These are phyloP conservation scores for Aspergillus alliaceus DNA, from an alignment of 2,329 filamentous ascomycete species.

Conservation along the genomic window DNA sequence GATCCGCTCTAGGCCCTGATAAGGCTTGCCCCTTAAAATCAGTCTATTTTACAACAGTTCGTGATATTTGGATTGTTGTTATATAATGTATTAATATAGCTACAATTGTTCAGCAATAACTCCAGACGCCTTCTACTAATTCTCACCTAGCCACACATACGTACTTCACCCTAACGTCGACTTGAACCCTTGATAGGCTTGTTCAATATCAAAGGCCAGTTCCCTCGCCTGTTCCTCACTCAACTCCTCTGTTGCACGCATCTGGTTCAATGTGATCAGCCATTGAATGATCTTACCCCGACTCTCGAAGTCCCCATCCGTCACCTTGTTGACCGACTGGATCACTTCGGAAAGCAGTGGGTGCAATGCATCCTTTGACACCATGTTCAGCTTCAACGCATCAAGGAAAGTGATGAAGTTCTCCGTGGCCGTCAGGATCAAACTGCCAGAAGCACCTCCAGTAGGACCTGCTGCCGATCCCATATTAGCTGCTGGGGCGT, in stretches of 20 bases:
- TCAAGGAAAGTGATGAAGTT: slow-evolving; percentile 99
- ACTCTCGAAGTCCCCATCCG: slow-evolving; percentile 90
- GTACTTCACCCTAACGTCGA: slow-evolving; percentile 61
- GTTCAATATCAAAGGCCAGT: slow-evolving; percentile 88
- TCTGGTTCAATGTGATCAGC: slow-evolving; percentile 95
- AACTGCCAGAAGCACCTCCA: slow-evolving; percentile 53
- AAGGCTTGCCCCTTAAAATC: no score
- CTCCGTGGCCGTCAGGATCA: slow-evolving; percentile 89
- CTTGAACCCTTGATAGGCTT: slow-evolving; percentile 93
- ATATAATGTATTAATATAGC: not conserved
- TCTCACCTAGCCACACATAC: not conserved
- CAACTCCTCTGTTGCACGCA: slow-evolving; percentile 92
- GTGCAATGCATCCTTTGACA: slow-evolving; percentile 95
- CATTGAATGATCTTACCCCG: slow-evolving; percentile 97
- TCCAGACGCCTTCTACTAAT: slow-evolving; percentile 16
- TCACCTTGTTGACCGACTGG: slow-evolving; percentile 95
- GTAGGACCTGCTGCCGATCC: slow-evolving; percentile 27
- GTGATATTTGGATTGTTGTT: no score
- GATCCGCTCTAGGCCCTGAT: slow-evolving; percentile 14
- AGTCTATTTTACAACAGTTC: no score
- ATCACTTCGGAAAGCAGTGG: slow-evolving; percentile 93
- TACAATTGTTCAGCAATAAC: slow-evolving; percentile 8
- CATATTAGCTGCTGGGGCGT: slow-evolving; percentile 47
- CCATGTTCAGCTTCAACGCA: slow-evolving; percentile 84
- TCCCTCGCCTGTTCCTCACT: slow-evolving; percentile 84